A percentile compares a stretch with the other conserved stretches of the same genome.
These are phyloP conservation scores for Neurospora sp. DNA, from an alignment of 2,329 filamentous ascomycete genomes.

Conservation along the genomic window DNA sequence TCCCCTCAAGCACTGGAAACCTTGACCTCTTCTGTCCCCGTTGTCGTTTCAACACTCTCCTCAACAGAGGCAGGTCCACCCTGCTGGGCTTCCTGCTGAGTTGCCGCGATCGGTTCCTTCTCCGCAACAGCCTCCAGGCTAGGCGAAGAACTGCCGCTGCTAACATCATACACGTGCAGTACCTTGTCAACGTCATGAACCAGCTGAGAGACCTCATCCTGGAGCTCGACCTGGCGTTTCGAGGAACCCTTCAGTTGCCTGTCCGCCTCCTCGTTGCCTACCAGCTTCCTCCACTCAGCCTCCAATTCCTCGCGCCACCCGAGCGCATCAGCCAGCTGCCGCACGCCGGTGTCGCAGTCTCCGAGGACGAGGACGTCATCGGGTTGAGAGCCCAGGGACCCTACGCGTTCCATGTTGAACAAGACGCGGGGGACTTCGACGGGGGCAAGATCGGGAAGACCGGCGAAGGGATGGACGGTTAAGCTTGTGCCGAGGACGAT, in stretches of 20 bases:
- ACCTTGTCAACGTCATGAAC: constrained; percentile 22
- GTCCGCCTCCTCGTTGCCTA: constrained; percentile 49
- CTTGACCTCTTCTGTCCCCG: constrained; percentile 1
- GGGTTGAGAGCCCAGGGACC: constrained; percentile 60
- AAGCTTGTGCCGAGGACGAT: constrained; percentile 87
- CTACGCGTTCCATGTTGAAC: constrained; percentile 79
- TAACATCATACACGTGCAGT: constrained; percentile 14
- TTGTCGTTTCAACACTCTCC: constrained; percentile 1
- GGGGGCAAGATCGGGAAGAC: constrained; percentile 55
- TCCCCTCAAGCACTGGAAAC: background rate
- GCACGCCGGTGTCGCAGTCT: constrained; percentile 73
- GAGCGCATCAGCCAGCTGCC: constrained; percentile 65
- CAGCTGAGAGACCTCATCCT: constrained; percentile 33
- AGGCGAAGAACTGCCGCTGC: background rate
- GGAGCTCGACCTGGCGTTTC: constrained; percentile 25
- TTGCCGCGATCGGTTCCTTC: background rate
- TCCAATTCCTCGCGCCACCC: constrained; percentile 85
- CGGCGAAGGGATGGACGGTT: constrained; percentile 80
- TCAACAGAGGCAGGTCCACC: background rate
- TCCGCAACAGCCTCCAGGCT: constrained; percentile 1
- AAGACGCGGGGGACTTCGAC: constrained; percentile 64
- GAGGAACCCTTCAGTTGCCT: constrained; percentile 31
- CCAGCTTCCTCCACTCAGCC: constrained; percentile 57
- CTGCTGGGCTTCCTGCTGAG: background rate
- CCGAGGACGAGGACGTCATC: constrained; percentile 82